phyloP scores from a whole-genome alignment of 2,329 filamentous ascomycete genomes.

The Periconia macrospinosa region DNA sequence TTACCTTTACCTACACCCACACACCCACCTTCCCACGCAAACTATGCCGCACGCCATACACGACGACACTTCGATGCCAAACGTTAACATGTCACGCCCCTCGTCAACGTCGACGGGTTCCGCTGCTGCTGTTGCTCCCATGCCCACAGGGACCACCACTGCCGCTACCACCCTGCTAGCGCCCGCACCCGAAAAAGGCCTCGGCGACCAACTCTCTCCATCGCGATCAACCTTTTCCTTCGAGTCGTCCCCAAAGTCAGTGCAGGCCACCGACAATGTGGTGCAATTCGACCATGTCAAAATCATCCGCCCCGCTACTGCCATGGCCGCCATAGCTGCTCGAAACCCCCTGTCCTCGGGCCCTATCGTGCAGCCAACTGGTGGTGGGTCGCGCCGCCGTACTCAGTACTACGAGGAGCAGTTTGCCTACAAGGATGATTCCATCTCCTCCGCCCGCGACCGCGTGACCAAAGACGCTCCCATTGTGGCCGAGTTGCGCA shows the following conservation, averaged over 20 bases:
- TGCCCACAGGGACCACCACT: slow-evolving; percentile 33
- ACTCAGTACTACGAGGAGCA: slow-evolving; percentile 43
- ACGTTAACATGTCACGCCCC: slow-evolving; percentile 38
- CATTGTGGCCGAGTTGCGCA: slow-evolving; percentile 51
- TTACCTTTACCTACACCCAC: too few species aligned
- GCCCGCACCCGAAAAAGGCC: slow-evolving; percentile 19
- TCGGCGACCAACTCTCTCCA: slow-evolving; percentile 34
- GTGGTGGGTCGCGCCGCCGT: slow-evolving; percentile 31
- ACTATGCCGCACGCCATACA: slow-evolving; percentile 41
- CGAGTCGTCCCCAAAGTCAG: slow-evolving; percentile 35
- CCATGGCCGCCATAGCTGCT: not conserved
- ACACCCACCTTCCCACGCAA: too few species aligned
- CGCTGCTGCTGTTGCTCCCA: slow-evolving; percentile 37
- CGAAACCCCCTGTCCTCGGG: slow-evolving; percentile 2
- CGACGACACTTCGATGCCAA: slow-evolving; percentile 18
- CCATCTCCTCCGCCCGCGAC: slow-evolving; percentile 42
- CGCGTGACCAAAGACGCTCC: slow-evolving; percentile 49
- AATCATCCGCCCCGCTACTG: slow-evolving; percentile 13
- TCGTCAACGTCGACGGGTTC: slow-evolving; percentile 41
- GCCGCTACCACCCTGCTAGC: slow-evolving; percentile 17
- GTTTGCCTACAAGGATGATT: slow-evolving; percentile 41
- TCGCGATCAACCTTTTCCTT: slow-evolving; percentile 43
- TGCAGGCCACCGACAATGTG: slow-evolving; percentile 22
- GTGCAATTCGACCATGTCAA: slow-evolving; percentile 15
- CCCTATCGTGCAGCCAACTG: not conserved